Percentiles rank a stretch among this genome's conserved stretches.
Conservation (phyloP, 2,329 filamentous ascomycete genomes). For the Diaporthe citriasiana region DNA sequence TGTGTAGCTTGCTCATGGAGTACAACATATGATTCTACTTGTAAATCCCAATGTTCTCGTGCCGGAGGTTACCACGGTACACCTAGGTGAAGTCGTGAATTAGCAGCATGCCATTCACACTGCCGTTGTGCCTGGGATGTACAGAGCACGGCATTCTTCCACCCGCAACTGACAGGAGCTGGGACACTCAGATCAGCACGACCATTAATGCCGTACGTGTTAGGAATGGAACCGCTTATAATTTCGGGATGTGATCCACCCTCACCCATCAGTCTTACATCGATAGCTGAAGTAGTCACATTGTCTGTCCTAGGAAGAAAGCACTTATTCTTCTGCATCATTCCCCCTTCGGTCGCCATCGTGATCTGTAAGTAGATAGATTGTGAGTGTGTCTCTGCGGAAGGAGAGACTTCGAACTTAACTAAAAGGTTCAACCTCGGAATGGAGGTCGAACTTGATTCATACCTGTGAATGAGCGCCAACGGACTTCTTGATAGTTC, state of each 20-base stretch:
- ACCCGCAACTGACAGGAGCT: neutral
- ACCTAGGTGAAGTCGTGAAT: neutral
- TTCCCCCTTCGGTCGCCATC: neutral
- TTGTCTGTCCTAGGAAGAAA: neutral
- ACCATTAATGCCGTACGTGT: neutral
- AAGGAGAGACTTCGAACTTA: neutral
- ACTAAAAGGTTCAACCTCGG: too few relatives aligned
- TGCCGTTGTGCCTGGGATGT: constrained; percentile 6
- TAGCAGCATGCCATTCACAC: neutral
- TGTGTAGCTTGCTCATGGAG: neutral
- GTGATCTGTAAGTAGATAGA: neutral
- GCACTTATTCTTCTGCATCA: neutral
- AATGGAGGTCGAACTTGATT: too few relatives aligned
- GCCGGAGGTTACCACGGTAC: neutral
- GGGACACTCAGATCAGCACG: neutral
- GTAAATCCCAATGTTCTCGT: constrained; percentile 18
- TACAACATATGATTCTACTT: neutral
- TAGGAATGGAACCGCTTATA: neutral
- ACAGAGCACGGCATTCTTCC: neutral
- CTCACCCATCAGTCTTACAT: neutral
- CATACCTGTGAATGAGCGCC: too few relatives aligned
- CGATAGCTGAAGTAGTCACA: neutral
- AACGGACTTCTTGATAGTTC: neutral
- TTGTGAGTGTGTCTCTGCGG: neutral
- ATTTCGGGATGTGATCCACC: neutral